Conservation (phyloP, 2,329 filamentous ascomycete genomes). For the Botrytis deweyae region DNA sequence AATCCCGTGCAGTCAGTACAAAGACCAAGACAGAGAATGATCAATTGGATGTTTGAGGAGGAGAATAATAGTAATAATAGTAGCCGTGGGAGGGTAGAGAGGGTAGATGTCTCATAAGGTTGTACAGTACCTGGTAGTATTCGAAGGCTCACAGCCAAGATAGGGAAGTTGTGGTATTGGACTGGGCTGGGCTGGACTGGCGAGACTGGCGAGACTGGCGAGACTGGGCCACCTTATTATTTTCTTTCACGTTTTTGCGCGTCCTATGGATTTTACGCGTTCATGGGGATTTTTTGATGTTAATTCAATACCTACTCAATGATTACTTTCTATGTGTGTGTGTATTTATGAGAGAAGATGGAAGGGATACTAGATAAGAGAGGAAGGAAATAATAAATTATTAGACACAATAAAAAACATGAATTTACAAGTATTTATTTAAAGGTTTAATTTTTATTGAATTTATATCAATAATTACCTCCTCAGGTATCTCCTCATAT, state of each 20-base stretch:
- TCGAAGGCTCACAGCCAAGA: background rate
- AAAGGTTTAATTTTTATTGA: background rate
- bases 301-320: background rate
- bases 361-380: background rate
- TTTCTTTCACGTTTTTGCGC: conserved; percentile 5
- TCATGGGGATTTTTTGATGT: background rate
- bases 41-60: background rate
- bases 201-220: too few species aligned
- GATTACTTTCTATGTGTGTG: background rate
- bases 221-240: background rate
- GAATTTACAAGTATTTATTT: background rate
- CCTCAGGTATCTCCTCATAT: background rate
- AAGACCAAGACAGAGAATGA: background rate
- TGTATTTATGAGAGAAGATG: background rate
- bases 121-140: background rate
- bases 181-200: background rate
- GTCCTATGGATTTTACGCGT: background rate
- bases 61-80: background rate
- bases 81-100: background rate
- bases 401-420: background rate
- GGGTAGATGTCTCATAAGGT: conserved; percentile 10
- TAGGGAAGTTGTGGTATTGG: background rate
- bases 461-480: background rate
- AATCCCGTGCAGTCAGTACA: background rate
- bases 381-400: background rate